Evolutionary conservation across 345 rosid species (phyloP).

Genomic region (Murraya koenigii): DNA sequence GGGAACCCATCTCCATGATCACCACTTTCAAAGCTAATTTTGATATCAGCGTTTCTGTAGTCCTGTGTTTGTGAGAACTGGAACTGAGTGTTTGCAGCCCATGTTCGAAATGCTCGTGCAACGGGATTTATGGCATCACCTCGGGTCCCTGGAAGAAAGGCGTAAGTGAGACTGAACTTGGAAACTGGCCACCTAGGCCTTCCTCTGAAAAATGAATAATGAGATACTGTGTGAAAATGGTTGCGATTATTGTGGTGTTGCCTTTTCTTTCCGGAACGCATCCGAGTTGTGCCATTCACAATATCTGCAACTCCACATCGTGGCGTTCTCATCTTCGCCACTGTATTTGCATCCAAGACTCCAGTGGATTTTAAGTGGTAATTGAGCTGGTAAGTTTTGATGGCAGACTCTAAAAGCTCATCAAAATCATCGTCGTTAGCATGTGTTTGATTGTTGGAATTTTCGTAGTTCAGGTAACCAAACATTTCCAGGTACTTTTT

Average conservation of each 20-base stretch:
- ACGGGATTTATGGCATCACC: neutral
- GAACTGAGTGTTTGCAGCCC: slow-evolving; percentile 29
- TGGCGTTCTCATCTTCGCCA: slow-evolving; percentile 23
- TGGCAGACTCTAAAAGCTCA: slow-evolving; percentile 25
- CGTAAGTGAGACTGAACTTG: slow-evolving; percentile 32
- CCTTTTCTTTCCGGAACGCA: slow-evolving; percentile 14
- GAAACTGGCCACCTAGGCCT: slow-evolving; percentile 36
- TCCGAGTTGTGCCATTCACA: slow-evolving; percentile 27
- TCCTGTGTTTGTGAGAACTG: slow-evolving; percentile 1
- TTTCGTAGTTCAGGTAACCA: slow-evolving; percentile 28
- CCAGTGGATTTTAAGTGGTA: slow-evolving; percentile 27
- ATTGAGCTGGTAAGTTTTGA: slow-evolving; percentile 34
- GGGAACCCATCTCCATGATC: slow-evolving; percentile 18
- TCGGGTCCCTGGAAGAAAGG: slow-evolving; percentile 7
- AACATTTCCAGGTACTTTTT: slow-evolving; percentile 29
- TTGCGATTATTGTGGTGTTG: neutral
- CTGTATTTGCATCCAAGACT: slow-evolving; percentile 18
- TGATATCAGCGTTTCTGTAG: slow-evolving; percentile 13
- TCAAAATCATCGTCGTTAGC: slow-evolving; percentile 30
- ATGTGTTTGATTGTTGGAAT: neutral
- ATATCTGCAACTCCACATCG: slow-evolving; percentile 39
- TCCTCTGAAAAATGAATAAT: slow-evolving; percentile 19
- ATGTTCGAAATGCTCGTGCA: slow-evolving; percentile 23
- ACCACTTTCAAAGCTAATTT: slow-evolving; percentile 15
- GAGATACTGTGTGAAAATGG: slow-evolving; percentile 26